Base-by-base conservation (phyloP, 75 land plant genomes). In the Cryptomeria japonica region DNA sequence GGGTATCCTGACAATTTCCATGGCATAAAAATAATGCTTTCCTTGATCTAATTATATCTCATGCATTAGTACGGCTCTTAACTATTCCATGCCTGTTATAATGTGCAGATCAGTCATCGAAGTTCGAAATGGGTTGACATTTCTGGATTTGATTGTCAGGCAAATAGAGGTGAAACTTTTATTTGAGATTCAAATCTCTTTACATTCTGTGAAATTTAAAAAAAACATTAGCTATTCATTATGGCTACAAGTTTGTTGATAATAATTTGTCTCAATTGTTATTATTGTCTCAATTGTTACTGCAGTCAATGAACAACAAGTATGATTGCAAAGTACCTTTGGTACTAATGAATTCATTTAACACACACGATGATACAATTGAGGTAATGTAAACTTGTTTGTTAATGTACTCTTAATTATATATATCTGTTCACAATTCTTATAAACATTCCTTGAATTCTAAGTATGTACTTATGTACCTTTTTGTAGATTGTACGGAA, bases 281-380 rank as follows among this genome's bases (percentile, higher is more conserved):
- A n/a, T n/a, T n/a, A n/a, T 53, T 47, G 31, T 53, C 9, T 85
- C 11, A 37, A 68, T 68, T 85, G 49, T 75, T 86, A 83, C 28
- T 89, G 49, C 86, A 98, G 99, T 86, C 90, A 80, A 93, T 98
- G 64, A 98, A 98, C 86, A 82, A 89, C 90, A 95, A 92, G 83
- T 98, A 96, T 87, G 94, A 91, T 13, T 92, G 95, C 91, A 93
- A 86, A 84, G 99, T 98, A 22, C 99, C 99, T 1, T 88, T 98
- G 86, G 94, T 98, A 49, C 89, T 98, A 25, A 94, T 98, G 97
- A 98, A 98, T 88, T 98, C 99, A 47, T 98, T 98, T 92, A 98
- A 98, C 90, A 98, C 99, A 38, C 99, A 98, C 89, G 99, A 98
- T 78, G 99, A 98, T 85, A 98, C 99, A 61, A 78, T 88, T 42